A percentile compares a stretch with the other conserved stretches of the same genome.
Evolutionary conservation across 345 rosid genomes (phyloP).

Genomic region (Odontarrhena argentea): DNA sequence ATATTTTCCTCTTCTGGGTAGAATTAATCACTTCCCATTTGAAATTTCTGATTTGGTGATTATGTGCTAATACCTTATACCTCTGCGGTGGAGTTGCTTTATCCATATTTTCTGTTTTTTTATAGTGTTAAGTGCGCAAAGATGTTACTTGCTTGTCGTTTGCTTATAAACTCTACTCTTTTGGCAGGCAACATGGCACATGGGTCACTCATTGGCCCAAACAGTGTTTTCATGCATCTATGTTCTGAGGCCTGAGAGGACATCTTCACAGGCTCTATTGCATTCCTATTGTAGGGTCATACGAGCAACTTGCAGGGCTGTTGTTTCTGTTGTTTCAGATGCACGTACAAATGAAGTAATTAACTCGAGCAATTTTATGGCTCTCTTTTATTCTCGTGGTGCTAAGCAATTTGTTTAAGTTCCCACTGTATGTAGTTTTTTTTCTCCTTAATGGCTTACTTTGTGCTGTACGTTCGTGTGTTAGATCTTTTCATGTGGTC

Average conservation of each 20-base stretch:
- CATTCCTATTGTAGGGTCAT: conserved; percentile 86
- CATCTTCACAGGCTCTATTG: conserved; percentile 76
- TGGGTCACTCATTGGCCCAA: conserved; percentile 97
- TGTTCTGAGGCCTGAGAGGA: conserved; percentile 88
- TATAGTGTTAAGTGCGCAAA: not conserved
- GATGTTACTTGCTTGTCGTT: conserved; percentile 9
- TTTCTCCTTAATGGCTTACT: conserved; percentile 4
- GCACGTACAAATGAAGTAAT: conserved; percentile 99
- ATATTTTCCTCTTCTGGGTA: not conserved
- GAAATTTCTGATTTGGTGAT: not conserved
- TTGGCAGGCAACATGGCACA: conserved; percentile 98
- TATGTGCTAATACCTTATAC: conserved; percentile 17
- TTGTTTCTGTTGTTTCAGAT: conserved; percentile 89
- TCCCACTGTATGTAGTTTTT: not conserved
- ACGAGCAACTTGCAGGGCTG: conserved; percentile 93
- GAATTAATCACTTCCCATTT: conserved; percentile 1
- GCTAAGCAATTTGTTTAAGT: conserved; percentile 1
- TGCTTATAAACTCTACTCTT: conserved; percentile 36
- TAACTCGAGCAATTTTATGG: conserved; percentile 54
- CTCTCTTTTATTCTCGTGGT: conserved; percentile 35
- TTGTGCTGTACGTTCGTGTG: conserved; percentile 1
- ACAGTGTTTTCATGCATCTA: conserved; percentile 98
- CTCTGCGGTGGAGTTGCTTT: conserved; percentile 1
- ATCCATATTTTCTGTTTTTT: not conserved
- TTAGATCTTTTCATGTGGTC: conserved; percentile 16